Evolutionary conservation across 192 early-diverging fungal genomes (phyloP), one percentile per base, ranked within the genome.

Genomic region (Rhizophagus clarus): DNA sequence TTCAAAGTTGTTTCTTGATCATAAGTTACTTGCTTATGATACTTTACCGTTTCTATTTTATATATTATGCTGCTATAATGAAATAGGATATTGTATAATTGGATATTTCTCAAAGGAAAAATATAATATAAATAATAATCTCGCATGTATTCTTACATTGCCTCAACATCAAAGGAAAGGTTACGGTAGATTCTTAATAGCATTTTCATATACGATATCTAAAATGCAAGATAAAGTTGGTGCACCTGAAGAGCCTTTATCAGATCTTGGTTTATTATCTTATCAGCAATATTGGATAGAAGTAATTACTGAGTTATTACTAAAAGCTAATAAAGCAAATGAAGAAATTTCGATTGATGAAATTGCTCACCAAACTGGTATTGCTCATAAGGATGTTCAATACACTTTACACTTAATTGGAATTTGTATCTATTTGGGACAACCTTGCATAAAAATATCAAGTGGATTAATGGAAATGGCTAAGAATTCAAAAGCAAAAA

Each of bases 91-190:
- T 77, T 95, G 97, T 82, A 83, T 98, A 29, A 92, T 99, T 64
- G 98, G 98, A 8, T 98, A 99, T 83, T 99, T 99, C 83, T 97
- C 95, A 64, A 99, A 99, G 84, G 97, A 99, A 80, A 99, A 99
- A 87, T 95, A 93, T 1, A 86, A 91, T 0, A 95, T 97, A 61
- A 94, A 96, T 72, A 97, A 98, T 87, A 98, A 99, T 84, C 87
- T 99, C 34, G 96, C 98, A 1, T 99, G 98, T 85, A 99, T 99
- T 77, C 82, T 99, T 75, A 99, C 98, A 20, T 88, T 99, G 78
- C 98, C 98, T 17, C 96, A 98, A 82, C 93, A 96, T 81, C 98
- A 99, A 87, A 88, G 96, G 31, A 94, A 91, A 90, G 98, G 98
- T 29, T 99, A 92, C 82, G 98, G 98, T 9, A 94, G 95, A 37